Percentiles rank a stretch among this genome's conserved stretches.
These are phyloP conservation scores for Amaranthus tricolor DNA, from an alignment of 179 eudicot genomes.

Conservation along the genomic window DNA sequence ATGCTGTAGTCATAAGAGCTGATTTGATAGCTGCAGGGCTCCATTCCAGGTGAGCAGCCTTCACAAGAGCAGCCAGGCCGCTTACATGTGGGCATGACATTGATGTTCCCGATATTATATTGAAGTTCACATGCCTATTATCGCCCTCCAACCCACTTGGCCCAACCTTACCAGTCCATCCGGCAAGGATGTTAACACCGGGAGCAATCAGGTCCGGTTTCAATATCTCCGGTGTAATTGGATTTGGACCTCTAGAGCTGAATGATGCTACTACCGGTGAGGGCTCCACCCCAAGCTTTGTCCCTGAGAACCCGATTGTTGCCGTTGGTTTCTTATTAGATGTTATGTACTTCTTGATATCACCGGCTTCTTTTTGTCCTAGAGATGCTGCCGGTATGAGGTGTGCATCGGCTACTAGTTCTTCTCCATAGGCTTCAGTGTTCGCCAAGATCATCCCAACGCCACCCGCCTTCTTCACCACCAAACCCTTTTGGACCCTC, in stretches of 20 bases:
- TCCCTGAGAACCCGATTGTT: conserved; percentile 47
- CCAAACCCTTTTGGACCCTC: conserved; percentile 68
- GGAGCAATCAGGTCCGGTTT: conserved; percentile 88
- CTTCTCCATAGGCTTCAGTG: conserved; percentile 64
- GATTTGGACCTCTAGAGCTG: conserved; percentile 85
- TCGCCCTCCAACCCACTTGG: conserved; percentile 55
- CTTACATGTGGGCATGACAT: conserved; percentile 93
- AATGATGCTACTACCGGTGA: conserved; percentile 82
- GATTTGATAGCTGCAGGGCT: conserved; percentile 80
- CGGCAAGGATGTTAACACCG: conserved; percentile 84
- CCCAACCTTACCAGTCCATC: conserved; percentile 68
- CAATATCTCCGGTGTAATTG: conserved; percentile 64
- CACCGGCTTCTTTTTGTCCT: conserved; percentile 55
- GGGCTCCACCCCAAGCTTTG: conserved; percentile 63
- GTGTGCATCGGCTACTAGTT: conserved; percentile 77
- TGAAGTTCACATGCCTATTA: conserved; percentile 59
- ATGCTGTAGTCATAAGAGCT: conserved; percentile 87
- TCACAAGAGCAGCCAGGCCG: conserved; percentile 76
- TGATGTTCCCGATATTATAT: conserved; percentile 84
- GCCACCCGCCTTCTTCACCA: conserved; percentile 74
- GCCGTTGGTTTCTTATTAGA: conserved; percentile 45
- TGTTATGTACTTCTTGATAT: conserved; percentile 54
- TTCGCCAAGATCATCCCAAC: conserved; percentile 75
- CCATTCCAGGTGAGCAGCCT: conserved; percentile 72
- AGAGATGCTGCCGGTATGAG: conserved; percentile 63